A percentile compares a stretch with the other conserved stretches of the same genome.
Evolutionary conservation across 345 rosid genomes (phyloP).

Genomic region (Rhizophora mangle): DNA sequence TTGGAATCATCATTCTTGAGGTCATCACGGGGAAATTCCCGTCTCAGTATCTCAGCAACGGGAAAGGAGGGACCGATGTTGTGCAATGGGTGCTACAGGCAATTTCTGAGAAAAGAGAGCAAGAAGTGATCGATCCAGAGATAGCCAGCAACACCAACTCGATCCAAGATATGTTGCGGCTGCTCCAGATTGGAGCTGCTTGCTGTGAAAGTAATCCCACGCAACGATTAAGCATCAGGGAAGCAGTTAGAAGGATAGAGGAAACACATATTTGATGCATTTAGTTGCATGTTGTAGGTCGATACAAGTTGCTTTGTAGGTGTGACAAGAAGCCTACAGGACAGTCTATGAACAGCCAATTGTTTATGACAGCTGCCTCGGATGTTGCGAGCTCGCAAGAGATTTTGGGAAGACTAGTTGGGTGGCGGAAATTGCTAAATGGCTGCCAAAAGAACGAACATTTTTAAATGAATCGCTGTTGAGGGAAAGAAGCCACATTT

Average conservation of each 20-base stretch:
- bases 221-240: conserved; percentile 23
- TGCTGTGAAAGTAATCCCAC: conserved; percentile 10
- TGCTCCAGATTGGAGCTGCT: conserved; percentile 21
- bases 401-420: neutral
- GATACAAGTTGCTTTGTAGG: conserved; percentile 3
- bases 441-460: neutral
- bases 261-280: conserved; percentile 16
- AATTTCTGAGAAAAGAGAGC: conserved; percentile 17
- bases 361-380: neutral
- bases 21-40: conserved; percentile 31
- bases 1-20: conserved; percentile 29
- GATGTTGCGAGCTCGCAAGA: neutral
- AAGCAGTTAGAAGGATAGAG: conserved; percentile 25
- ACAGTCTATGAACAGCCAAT: conserved; percentile 1
- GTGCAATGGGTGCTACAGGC: conserved; percentile 22
- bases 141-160: conserved; percentile 9
- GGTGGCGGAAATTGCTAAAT: neutral
- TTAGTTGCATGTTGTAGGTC: neutral
- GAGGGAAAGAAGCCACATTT: too few relatives aligned
- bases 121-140: conserved; percentile 30
- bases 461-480: too few relatives aligned
- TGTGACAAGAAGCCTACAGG: conserved; percentile 6
- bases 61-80: conserved; percentile 31
- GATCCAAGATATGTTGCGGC: conserved; percentile 16
- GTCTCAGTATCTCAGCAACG: conserved; percentile 28